phyloP scores from a whole-genome alignment of 192 early-diverging fungal genomes.

The Phlyctochytrium bullatum region DNA sequence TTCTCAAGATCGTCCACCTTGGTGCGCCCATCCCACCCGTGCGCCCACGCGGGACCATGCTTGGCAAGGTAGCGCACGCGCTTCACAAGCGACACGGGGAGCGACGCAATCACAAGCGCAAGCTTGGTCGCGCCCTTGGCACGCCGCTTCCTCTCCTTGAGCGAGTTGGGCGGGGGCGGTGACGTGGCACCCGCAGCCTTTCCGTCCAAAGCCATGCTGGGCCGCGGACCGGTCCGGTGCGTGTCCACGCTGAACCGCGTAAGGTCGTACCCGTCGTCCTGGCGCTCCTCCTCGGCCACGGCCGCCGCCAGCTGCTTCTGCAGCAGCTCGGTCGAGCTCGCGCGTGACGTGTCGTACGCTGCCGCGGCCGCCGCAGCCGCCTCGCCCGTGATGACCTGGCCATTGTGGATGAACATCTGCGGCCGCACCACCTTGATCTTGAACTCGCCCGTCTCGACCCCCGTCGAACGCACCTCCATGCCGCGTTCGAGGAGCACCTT shows the following conservation, averaged over 20 bases:
- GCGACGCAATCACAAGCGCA: slow-evolving; percentile 33
- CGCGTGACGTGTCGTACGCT: not conserved
- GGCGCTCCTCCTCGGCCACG: slow-evolving; percentile 44
- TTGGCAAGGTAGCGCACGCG: slow-evolving; percentile 33
- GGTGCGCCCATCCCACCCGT: slow-evolving; percentile 31
- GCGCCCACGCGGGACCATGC: slow-evolving; percentile 35
- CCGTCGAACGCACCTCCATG: slow-evolving; percentile 28
- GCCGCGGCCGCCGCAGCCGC: not conserved
- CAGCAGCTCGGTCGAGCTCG: slow-evolving; percentile 70
- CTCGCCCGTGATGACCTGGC: too few species aligned
- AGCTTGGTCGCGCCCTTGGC: slow-evolving; percentile 21
- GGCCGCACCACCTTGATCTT: slow-evolving; percentile 39
- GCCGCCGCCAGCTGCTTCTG: slow-evolving; percentile 48
- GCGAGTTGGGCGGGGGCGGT: not conserved
- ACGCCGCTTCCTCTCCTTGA: slow-evolving; percentile 18
- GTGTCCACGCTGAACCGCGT: slow-evolving; percentile 70
- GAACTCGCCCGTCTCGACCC: slow-evolving; percentile 22
- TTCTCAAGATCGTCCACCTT: not conserved
- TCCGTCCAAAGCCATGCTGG: not conserved
- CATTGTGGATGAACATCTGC: too few species aligned
- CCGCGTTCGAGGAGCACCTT: slow-evolving; percentile 30
- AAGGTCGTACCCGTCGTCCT: slow-evolving; percentile 64
- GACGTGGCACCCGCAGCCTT: not conserved
- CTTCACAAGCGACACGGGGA: slow-evolving; percentile 40
- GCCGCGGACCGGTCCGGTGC: not conserved